Base-by-base conservation (phyloP, 1,139 yeast genomes). In the Geotrichum cucujoidarum region DNA sequence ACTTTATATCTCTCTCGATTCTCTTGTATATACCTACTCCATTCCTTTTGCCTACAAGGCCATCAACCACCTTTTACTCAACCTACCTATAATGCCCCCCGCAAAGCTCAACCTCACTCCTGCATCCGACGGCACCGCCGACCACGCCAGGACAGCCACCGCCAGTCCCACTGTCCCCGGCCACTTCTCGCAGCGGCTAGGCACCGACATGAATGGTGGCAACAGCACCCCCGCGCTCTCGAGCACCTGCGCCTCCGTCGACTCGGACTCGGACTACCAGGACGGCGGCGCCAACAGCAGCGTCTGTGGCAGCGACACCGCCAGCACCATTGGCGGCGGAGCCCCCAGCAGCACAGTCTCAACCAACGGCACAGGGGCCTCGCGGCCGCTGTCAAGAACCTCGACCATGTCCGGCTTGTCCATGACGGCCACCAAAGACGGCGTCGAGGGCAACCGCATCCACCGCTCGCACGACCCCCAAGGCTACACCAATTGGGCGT, bases 391-490 rank as follows among this genome's bases (percentile, higher is more conserved):
- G 27, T 80, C 86, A 0, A 70, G 86, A 46, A 76, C 76, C 42
- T 80, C 86, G 17, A 76, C 77, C 31, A 76, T 82, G 2, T 80
- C 86, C 1, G 81, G 84, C 45, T 64, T 81, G 30, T 80, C 87
- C 0, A 80, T 83, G 18, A 81, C 84, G 1, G 88, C 88, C 11
- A 80, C 85, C 24, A 81, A 81, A 58, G 88, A 82, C 60, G 88
- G 88, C 0, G 65, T 81, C 6, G 87, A 81, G 61, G 88, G 88
- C 1, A 76, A 78, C 55, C 65, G 75, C 46, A 69, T 78, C 43
- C 79, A 75, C 56, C 66, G 78, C 51, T 54, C 60, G n/a, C 73
- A 71, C 2, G 72, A 70, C 34, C 72, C 73, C 6, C 64, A 66
- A 17, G 60, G 60, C 7, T 61, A 59, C 46, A 41, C 55, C 7